Percentiles rank a stretch among this genome's conserved stretches.
These are phyloP conservation scores for Candida sp. DNA, from an alignment of 1,139 yeast species.

Conservation along the genomic window DNA sequence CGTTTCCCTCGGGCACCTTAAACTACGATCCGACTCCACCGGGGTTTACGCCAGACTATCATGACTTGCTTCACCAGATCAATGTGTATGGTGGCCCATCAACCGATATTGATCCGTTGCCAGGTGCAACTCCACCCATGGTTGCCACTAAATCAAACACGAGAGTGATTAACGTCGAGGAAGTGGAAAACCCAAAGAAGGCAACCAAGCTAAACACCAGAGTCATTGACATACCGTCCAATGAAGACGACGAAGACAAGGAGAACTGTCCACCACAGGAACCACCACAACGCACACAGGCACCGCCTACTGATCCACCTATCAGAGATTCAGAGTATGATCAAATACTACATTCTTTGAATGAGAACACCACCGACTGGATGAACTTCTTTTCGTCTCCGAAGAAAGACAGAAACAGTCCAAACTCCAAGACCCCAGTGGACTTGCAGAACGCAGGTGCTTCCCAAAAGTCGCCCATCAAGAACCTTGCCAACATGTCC, in stretches of 20 bases:
- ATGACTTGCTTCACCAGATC: constrained; percentile 52
- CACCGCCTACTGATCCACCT: constrained; percentile 12
- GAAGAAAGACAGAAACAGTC: constrained; percentile 43
- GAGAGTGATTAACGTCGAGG: constrained; percentile 40
- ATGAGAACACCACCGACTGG: constrained; percentile 32
- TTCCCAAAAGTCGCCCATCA: constrained; percentile 17
- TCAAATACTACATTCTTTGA: constrained; percentile 40
- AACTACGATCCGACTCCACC: constrained; percentile 11
- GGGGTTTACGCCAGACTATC: constrained; percentile 35
- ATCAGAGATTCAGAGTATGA: constrained; percentile 40
- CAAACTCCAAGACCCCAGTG: constrained; percentile 41
- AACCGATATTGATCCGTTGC: constrained; percentile 58
- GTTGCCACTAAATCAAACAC: constrained; percentile 53
- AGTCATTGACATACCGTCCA: constrained; percentile 35
- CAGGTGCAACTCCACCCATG: constrained; percentile 52
- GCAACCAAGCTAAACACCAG: constrained; percentile 52
- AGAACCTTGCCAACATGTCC: constrained; percentile 27
- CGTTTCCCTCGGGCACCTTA: constrained; percentile 6
- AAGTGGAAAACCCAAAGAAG: constrained; percentile 35
- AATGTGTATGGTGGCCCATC: constrained; percentile 56
- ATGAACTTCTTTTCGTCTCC: constrained; percentile 51
- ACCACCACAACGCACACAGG: not conserved
- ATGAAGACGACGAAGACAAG: constrained; percentile 32
- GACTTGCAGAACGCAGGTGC: constrained; percentile 18
- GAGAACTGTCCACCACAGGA: constrained; percentile 38